Conservation (phyloP, 352 stramenopile genomes). For the Phytophthora ramorum region DNA sequence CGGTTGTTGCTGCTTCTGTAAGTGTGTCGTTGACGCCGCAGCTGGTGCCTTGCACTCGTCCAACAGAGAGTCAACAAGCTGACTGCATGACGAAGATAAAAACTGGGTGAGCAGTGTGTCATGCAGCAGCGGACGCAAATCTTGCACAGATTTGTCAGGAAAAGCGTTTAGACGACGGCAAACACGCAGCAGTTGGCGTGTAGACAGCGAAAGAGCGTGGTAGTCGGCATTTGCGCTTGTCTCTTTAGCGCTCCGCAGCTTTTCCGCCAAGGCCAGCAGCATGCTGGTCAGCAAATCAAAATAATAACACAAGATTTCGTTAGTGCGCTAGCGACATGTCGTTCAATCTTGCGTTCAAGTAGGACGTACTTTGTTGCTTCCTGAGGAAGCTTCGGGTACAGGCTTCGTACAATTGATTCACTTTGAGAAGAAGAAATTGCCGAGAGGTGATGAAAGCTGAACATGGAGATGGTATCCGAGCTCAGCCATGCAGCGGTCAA, state of each 20-base stretch:
- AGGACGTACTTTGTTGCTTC: slow-evolving; percentile 61
- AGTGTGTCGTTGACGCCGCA: not conserved
- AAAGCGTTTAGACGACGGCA: slow-evolving; percentile 77
- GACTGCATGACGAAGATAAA: slow-evolving; percentile 57
- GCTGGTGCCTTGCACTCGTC: slow-evolving; percentile 52
- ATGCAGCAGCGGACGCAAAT: slow-evolving; percentile 72
- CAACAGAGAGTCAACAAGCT: slow-evolving; percentile 60
- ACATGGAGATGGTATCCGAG: slow-evolving; percentile 83
- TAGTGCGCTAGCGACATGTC: not conserved
- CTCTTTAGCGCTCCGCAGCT: slow-evolving; percentile 50
- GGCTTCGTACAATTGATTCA: slow-evolving; percentile 51
- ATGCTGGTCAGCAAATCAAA: slow-evolving; percentile 34
- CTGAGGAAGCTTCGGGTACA: slow-evolving; percentile 64
- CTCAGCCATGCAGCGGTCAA: slow-evolving; percentile 71
- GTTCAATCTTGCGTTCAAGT: not conserved
- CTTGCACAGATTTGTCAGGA: slow-evolving; percentile 61
- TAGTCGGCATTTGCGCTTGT: slow-evolving; percentile 54
- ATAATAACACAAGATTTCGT: not conserved
- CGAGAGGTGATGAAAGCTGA: slow-evolving; percentile 72
- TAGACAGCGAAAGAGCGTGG: slow-evolving; percentile 61
- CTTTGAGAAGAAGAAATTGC: slow-evolving; percentile 48
- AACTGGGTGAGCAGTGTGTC: slow-evolving; percentile 84
- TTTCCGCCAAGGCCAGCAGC: slow-evolving; percentile 64
- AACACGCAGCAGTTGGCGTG: slow-evolving; percentile 70
- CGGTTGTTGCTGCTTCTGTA: not conserved